Evolutionary conservation across 2,329 filamentous ascomycete species (phyloP).

Genomic region (Diaporthe helianthi): DNA sequence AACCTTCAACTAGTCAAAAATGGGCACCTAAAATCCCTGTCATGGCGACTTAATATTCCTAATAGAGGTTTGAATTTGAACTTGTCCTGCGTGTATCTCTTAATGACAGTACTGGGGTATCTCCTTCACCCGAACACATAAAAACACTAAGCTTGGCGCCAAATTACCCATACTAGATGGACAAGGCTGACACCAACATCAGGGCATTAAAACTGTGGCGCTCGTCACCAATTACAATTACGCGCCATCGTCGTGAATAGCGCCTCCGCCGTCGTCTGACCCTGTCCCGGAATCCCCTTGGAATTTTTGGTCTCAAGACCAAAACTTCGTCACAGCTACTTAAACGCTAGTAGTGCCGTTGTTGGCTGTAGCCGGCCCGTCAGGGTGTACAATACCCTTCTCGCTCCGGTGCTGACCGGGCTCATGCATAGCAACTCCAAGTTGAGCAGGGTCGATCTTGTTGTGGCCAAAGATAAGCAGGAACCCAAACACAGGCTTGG

Average conservation of each 20-base stretch:
- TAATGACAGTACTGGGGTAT: constrained; percentile 18
- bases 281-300: neutral
- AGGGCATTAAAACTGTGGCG: neutral
- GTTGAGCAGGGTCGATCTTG: constrained; percentile 62
- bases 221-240: neutral
- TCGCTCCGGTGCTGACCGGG: constrained; percentile 18
- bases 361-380: neutral
- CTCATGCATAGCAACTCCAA: constrained; percentile 57
- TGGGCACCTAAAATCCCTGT: constrained; percentile 48
- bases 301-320: neutral
- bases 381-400: constrained; percentile 15
- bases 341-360: neutral
- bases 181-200: neutral
- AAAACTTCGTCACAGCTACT: neutral
- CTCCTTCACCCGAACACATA: neutral
- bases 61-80: neutral
- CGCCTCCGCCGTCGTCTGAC: too few species aligned
- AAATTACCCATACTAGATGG: neutral
- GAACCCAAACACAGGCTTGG: constrained; percentile 69
- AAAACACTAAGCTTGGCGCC: neutral
- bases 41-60: too few species aligned
- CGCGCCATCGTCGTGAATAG: neutral
- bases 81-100: neutral
- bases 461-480: constrained; percentile 69
- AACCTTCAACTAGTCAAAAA: constrained; percentile 34